Conservation (phyloP, 257 asterid species). For the Solanum pinnatisectum region DNA sequence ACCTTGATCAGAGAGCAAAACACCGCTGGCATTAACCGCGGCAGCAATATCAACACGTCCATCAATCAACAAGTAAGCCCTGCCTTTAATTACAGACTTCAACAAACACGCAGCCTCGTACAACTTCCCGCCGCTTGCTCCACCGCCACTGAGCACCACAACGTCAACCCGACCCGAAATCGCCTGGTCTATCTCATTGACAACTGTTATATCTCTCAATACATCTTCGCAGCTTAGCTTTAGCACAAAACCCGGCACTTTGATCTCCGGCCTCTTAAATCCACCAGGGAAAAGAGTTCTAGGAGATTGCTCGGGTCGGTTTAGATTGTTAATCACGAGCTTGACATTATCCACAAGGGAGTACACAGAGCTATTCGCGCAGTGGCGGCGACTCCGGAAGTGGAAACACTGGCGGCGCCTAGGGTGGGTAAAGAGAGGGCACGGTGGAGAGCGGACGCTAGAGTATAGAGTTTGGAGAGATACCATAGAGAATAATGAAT, state of each 20-base stretch:
- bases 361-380: constrained; percentile 4
- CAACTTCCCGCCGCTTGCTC: constrained; percentile 54
- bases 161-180: constrained; percentile 62
- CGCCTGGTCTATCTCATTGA: constrained; percentile 53
- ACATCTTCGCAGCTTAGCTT: constrained; percentile 50
- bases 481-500: background rate
- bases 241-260: constrained; percentile 60
- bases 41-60: constrained; percentile 89
- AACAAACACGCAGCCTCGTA: constrained; percentile 83
- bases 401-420: background rate
- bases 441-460: background rate
- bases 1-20: constrained; percentile 95
- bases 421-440: background rate
- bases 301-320: constrained; percentile 30
- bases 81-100: constrained; percentile 63
- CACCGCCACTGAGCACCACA: constrained; percentile 64
- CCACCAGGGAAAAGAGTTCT: constrained; percentile 87
- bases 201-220: constrained; percentile 24
- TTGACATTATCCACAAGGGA: background rate
- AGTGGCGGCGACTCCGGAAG: background rate
- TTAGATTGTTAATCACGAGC: constrained; percentile 22
- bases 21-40: constrained; percentile 83
- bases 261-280: constrained; percentile 90
- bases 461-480: background rate
- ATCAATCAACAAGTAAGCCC: constrained; percentile 80